Evolutionary conservation across 2,329 filamentous ascomycete species (phyloP).

Genomic region (Purpureocillium takamizusanense): DNA sequence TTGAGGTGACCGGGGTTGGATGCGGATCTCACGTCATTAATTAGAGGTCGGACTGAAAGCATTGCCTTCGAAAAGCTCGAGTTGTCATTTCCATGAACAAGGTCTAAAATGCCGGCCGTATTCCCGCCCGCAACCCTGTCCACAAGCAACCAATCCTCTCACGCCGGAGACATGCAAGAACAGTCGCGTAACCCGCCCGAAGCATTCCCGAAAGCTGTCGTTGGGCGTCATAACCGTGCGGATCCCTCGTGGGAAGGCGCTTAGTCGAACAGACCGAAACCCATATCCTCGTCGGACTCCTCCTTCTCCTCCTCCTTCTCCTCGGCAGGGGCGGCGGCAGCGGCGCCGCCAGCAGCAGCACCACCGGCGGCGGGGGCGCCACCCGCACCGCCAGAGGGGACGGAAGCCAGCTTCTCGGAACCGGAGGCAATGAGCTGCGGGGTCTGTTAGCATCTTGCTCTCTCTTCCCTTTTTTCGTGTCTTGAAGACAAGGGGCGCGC

Average conservation of each 20-base stretch:
- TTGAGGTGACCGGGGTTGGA: too few species aligned
- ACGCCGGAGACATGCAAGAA: constrained; percentile 21
- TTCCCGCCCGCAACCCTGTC: constrained; percentile 17
- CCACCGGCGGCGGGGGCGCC: constrained; percentile 59
- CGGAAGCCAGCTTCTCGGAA: constrained; percentile 89
- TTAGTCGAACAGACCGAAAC: constrained; percentile 71
- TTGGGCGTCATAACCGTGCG: constrained; percentile 20
- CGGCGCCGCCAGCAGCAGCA: constrained; percentile 59
- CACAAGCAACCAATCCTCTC: constrained; percentile 21
- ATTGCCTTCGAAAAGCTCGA: constrained; percentile 13
- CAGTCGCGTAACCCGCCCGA: constrained; percentile 20
- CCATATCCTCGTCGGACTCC: constrained; percentile 68
- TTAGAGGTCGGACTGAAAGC: too few species aligned
- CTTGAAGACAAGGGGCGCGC: too few species aligned
- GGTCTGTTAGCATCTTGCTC: constrained; percentile 10
- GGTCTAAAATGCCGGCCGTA: constrained; percentile 16
- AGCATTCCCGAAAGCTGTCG: constrained; percentile 24
- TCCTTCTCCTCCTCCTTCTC: constrained; percentile 78
- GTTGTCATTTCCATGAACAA: constrained; percentile 20
- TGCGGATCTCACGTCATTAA: too few species aligned
- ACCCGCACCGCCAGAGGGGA: constrained; percentile 83
- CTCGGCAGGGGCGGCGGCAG: constrained; percentile 53
- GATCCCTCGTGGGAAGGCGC: constrained; percentile 21
- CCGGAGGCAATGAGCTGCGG: constrained; percentile 81
- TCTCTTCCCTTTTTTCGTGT: too few species aligned